Conservation (phyloP, 208 protist species). For the Trypanosoma mega region DNA sequence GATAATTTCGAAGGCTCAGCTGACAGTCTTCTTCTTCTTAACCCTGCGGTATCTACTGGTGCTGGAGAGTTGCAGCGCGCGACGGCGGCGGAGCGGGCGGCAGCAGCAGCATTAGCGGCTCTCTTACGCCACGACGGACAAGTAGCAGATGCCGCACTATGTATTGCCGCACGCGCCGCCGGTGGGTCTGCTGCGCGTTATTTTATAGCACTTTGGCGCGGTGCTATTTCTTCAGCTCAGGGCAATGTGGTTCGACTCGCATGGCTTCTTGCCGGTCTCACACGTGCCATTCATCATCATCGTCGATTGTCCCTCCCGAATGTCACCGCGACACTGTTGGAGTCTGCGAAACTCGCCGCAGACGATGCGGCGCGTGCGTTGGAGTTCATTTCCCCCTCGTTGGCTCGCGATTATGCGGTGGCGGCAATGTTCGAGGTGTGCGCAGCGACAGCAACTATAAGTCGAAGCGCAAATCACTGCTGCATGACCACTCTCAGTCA, state of each 20-base stretch:
- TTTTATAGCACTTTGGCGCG: constrained; percentile 18
- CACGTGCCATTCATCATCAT: constrained; percentile 1
- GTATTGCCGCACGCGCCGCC: neutral
- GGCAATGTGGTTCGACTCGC: constrained; percentile 1
- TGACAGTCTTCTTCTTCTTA: constrained; percentile 8
- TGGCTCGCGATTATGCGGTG: too few relatives aligned
- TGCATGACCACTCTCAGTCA: too few relatives aligned
- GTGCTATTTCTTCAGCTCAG: neutral
- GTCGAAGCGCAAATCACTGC: too few relatives aligned
- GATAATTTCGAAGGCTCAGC: neutral
- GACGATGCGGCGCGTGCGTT: too few relatives aligned
- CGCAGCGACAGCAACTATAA: too few relatives aligned
- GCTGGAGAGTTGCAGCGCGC: neutral
- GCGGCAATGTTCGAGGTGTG: too few relatives aligned
- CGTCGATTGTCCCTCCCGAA: too few relatives aligned
- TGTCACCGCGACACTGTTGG: too few relatives aligned
- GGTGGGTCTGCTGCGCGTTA: neutral
- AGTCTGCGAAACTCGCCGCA: too few relatives aligned
- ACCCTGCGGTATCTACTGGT: neutral
- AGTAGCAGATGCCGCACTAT: constrained; percentile 8
- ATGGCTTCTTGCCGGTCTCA: constrained; percentile 18
- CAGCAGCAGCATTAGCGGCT: constrained; percentile 5
- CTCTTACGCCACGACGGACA: constrained; percentile 10
- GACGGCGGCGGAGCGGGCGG: neutral
- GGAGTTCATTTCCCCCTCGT: too few relatives aligned